Base-by-base conservation (phyloP, 257 asterid species). In the Capsicum pubescens region DNA sequence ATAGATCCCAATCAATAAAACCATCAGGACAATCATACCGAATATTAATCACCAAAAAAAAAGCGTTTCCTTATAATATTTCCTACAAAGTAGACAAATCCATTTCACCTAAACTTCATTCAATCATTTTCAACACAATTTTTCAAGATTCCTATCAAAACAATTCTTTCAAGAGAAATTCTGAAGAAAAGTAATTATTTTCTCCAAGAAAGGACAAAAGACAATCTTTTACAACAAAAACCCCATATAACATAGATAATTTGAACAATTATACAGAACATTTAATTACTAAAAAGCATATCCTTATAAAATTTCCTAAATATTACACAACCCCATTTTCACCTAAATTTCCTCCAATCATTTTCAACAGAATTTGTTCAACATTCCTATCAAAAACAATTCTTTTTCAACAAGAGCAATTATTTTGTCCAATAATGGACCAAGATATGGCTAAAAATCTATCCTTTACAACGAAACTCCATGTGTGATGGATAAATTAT, bases 1-100 rank as follows among this genome's bases (percentile, higher is more conserved):
- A 88, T 57, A 44, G 80, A 86, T 82, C 86, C 76, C 86, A 84
- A 85, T n/a, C 60, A 60, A 79, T 32, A 48, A 70, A 82, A 52
- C 15, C 52, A 84, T 60, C 81, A 63, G 32, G 26, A 83, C 69
- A 84, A 42, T 5, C 8, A 70, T 12, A 3, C 81, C 21, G 44
- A 21, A 74, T 74, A 48, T 19, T 48, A 50, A 48, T 74, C 60
- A 74, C 21, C 32, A 26, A 26, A 26, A 39, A 74, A 21, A 26
- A 76, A 54, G 2, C 15, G 0, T 4, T 26, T 26, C 44, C 60
- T 14, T 26, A 7, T 14, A 6, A 35, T 39, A 12, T 67, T 67
- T 36, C 52, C 21, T 36, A 35, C 13, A 67, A 67, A 35, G 11
- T 36, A 67, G 17, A 48, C 60, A 50, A 50, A 10, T 60, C 21